phyloP scores from a whole-genome alignment of 768 basidiomycete species.

The Chlorophyllum brunneum region DNA sequence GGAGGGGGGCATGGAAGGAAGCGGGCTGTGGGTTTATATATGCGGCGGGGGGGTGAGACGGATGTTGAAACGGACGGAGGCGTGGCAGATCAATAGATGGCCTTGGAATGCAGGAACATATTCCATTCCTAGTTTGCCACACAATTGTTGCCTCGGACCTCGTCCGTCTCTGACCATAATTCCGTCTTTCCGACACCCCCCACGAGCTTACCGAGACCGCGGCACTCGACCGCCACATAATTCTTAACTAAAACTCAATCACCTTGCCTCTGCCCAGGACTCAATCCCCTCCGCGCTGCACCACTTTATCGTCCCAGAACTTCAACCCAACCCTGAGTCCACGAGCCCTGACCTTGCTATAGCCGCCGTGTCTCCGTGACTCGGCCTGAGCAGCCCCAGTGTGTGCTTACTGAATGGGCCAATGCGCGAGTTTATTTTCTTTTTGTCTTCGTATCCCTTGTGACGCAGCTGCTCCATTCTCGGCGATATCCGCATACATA shows the following conservation, averaged over 20 bases:
- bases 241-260: slow-evolving; percentile 11
- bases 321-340: slow-evolving; percentile 8
- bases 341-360: too few species aligned
- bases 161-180: slow-evolving; percentile 6
- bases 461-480: slow-evolving; percentile 7
- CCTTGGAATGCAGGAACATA: slow-evolving; percentile 4
- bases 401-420: not conserved
- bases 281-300: not conserved
- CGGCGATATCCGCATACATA: too few species aligned
- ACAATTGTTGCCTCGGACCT: slow-evolving; percentile 11
- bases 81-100: slow-evolving; percentile 13
- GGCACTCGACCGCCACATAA: slow-evolving; percentile 9
- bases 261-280: slow-evolving; percentile 1
- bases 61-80: slow-evolving; percentile 6
- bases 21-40: slow-evolving; percentile 12
- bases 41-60: not conserved
- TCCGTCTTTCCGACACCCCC: slow-evolving; percentile 2
- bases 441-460: slow-evolving; percentile 7
- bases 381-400: too few species aligned
- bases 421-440: not conserved
- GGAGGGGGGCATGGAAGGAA: slow-evolving; percentile 14
- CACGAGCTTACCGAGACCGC: slow-evolving; percentile 11
- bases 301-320: slow-evolving; percentile 5
- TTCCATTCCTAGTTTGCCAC: slow-evolving; percentile 1
- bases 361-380: not conserved